Base-by-base conservation (phyloP, 768 basidiomycete genomes). In the Boletus vinaceobasis region DNA sequence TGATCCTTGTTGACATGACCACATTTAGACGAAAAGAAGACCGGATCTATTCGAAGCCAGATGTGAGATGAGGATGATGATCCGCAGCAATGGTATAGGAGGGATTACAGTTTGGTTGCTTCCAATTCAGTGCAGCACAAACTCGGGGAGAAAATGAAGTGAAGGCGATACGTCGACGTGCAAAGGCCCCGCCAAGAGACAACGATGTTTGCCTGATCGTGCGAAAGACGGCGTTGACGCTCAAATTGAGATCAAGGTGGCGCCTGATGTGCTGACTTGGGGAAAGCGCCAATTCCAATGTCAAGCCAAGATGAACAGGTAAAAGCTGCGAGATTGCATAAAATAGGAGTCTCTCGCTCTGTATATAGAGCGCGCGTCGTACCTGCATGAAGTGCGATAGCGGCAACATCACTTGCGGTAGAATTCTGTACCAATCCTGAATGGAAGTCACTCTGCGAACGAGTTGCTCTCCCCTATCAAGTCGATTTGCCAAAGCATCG, bases 101-200 rank as follows among this genome's bases (percentile, higher is more conserved):
- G 46, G 39, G 26, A 36, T 72, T 74, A 93, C 96, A 98, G 71
- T 98, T 98, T 13, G 96, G 96, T 72, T 99, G 96, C 72, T 99
- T 99, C 97, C 96, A 98, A 65, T 99, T 98, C 52, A 98, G 72
- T 15, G 90, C 87, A 8, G 90, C 84, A 71, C 93, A 96, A 0
- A 93, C 83, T 66, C 90, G 86, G 9, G 95, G 91, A 45, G 88
- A 88, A 70, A 90, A 98, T 7, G 93, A 96, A 37, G 87, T 87
- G 67, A 99, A 93, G n/a, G 93, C 83, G 56, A 98, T 84, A 61
- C 87, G 87, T 47, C 94, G 79, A 52, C 88, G 84, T 46, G 76
- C 75, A 53, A 76, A 72, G 31, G 76, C 75, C 38, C 77, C 77
- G 29, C 82, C 82, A 27, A 77, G 68, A 47, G 74, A 71, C 47